phyloP scores from a whole-genome alignment of 192 early-diverging fungal species.

The Coemansia sp. region DNA sequence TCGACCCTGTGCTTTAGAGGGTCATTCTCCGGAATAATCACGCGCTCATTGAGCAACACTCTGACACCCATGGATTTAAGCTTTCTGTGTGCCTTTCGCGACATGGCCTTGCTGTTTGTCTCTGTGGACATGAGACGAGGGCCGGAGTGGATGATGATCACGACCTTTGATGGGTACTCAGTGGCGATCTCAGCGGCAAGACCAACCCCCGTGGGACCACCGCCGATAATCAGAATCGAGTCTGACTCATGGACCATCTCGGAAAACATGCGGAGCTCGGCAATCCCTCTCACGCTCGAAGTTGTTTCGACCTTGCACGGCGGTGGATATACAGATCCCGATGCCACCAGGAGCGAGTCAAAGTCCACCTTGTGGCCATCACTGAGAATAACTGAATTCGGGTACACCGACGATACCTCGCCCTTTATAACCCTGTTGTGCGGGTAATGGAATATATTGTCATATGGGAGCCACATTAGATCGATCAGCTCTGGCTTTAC shows the following conservation, averaged over 20 bases:
- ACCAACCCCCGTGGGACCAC: constrained; percentile 76
- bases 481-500: constrained; percentile 50
- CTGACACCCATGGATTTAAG: constrained; percentile 55
- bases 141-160: constrained; percentile 39
- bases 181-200: constrained; percentile 69
- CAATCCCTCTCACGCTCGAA: constrained; percentile 34
- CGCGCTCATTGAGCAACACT: constrained; percentile 58
- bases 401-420: constrained; percentile 44
- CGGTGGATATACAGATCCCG: constrained; percentile 50
- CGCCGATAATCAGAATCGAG: constrained; percentile 69
- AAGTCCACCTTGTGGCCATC: constrained; percentile 50
- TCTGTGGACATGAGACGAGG: constrained; percentile 43
- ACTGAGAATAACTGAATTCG: constrained; percentile 49
- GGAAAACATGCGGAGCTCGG: constrained; percentile 38
- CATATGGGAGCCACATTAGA: constrained; percentile 51
- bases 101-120: constrained; percentile 47
- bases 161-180: constrained; percentile 40
- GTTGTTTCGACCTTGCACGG: constrained; percentile 53
- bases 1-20: constrained; percentile 36
- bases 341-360: constrained; percentile 53
- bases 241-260: constrained; percentile 59
- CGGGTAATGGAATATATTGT: constrained; percentile 42
- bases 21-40: constrained; percentile 64
- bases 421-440: constrained; percentile 53
- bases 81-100: constrained; percentile 58